Evolutionary conservation across 2,329 filamentous ascomycete species (phyloP), one percentile per base, ranked within the genome.

Genomic region (Aureobasidium sp.): DNA sequence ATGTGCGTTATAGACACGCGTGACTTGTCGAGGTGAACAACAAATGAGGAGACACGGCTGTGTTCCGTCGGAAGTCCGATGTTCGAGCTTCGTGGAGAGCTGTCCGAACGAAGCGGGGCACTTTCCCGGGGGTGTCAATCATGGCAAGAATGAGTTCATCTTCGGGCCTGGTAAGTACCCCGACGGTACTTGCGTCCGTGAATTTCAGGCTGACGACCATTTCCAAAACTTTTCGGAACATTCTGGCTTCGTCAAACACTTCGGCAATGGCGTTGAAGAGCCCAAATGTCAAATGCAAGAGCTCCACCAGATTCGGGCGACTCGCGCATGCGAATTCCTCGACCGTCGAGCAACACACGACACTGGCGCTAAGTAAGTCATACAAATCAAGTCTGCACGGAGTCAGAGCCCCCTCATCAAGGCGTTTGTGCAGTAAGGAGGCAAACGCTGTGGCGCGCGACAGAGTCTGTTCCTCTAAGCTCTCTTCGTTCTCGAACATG

Each of bases 401-500:
- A 4, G 35, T 17, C 17, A 22, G 10, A 2, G 30, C 35, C 11
- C 30, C 42, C 3, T 47, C 42, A 2, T 47, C 42, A 12, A 47
- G 42, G 35, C 42, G 42, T 24, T 47, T 47, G 3, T 25, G 42
- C 19, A 47, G 25, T 6, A 47, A 6, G 3, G 12, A 17, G 25
- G 11, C 42, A 37, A 47, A 37, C 3, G 29, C 21, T 12, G 19
- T 16, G 16, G 42, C 29, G 2, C 42, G 42, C 2, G 30, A 35
- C 19, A 47, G n/a, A 6, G 42, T 47, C 19, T 47, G 42, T 17
- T 47, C 42, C 14, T 47, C 42, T 2, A 47, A 21, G 25, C 19
- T 35, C 42, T 47, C 42, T 17, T 47, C 42, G 7, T 47, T 47
- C 29, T 47, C 42, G 8, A 47, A 47, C 42, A 47, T 47, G 19